phyloP scores from a whole-genome alignment of 2,329 filamentous ascomycete species.

The Huntiella savannae region DNA sequence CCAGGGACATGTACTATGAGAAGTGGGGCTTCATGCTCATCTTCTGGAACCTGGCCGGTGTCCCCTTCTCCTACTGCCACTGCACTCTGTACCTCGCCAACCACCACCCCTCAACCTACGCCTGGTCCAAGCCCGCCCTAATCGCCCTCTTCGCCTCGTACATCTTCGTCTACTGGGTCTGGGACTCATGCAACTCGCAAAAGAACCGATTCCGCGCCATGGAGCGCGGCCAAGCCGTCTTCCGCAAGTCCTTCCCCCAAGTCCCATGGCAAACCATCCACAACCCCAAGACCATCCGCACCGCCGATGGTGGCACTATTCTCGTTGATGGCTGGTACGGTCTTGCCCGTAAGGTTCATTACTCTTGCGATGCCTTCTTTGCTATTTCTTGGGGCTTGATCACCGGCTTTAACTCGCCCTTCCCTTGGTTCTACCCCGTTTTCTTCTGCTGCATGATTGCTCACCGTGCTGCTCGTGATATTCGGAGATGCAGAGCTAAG shows the following conservation, averaged over 20 bases:
- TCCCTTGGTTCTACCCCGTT: constrained; percentile 78
- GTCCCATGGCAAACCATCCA: constrained; percentile 72
- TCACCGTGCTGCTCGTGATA: constrained; percentile 60
- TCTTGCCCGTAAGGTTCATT: constrained; percentile 43
- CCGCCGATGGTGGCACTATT: constrained; percentile 54
- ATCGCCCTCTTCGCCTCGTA: constrained; percentile 49
- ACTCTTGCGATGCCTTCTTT: constrained; percentile 30
- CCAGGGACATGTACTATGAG: constrained; percentile 80
- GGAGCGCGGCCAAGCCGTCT: constrained; percentile 51
- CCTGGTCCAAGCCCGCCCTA: constrained; percentile 53
- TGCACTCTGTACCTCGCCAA: constrained; percentile 79
- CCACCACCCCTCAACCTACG: constrained; percentile 59
- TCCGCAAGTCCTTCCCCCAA: constrained; percentile 70
- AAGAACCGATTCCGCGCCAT: constrained; percentile 79
- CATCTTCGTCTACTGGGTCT: constrained; percentile 72
- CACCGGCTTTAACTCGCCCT: constrained; percentile 41
- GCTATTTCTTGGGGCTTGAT: constrained; percentile 31
- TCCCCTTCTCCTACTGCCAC: constrained; percentile 83
- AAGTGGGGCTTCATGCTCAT: constrained; percentile 97
- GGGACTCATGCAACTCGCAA: constrained; percentile 82
- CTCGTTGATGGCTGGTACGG: constrained; percentile 77
- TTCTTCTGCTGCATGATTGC: constrained; percentile 72
- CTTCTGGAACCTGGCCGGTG: constrained; percentile 90
- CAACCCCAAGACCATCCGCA: constrained; percentile 62
- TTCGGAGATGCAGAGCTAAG: constrained; percentile 56